Evolutionary conservation across 768 basidiomycete species (phyloP).

Genomic region (Leccinum broughii): DNA sequence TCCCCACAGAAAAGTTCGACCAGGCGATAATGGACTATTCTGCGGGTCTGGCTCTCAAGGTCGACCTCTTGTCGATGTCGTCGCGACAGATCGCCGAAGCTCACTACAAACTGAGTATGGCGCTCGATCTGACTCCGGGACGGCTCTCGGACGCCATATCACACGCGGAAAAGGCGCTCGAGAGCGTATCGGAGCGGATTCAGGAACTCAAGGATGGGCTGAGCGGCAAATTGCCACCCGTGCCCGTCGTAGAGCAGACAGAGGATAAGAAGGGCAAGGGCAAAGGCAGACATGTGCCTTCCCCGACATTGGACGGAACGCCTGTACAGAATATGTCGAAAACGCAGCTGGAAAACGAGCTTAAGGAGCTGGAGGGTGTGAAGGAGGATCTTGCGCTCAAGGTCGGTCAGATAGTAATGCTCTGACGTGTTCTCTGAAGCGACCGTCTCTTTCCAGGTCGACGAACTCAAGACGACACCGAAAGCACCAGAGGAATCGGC

Average conservation of each 20-base stretch:
- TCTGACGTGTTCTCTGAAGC: not conserved
- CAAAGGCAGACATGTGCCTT: conserved; percentile 46
- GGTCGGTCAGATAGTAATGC: conserved; percentile 39
- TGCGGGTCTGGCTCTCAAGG: conserved; percentile 72
- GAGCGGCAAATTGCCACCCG: conserved; percentile 34
- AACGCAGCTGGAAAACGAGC: conserved; percentile 72
- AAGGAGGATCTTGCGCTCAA: conserved; percentile 84
- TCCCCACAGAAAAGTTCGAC: conserved; percentile 83
- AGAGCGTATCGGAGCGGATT: conserved; percentile 73
- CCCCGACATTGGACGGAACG: conserved; percentile 41
- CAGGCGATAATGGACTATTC: conserved; percentile 90
- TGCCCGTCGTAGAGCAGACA: conserved; percentile 32
- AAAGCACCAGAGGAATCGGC: conserved; percentile 59
- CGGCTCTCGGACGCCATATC: conserved; percentile 77
- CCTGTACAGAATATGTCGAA: conserved; percentile 65
- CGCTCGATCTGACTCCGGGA: conserved; percentile 86
- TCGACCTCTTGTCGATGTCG: conserved; percentile 72
- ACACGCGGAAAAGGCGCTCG: conserved; percentile 78
- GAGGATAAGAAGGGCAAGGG: conserved; percentile 68
- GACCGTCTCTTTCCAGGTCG: conserved; percentile 58
- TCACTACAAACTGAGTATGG: conserved; percentile 93
- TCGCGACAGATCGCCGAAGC: conserved; percentile 93
- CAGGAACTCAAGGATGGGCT: conserved; percentile 54
- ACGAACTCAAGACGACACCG: conserved; percentile 85
- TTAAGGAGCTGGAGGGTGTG: conserved; percentile 74